A percentile compares a stretch with the other conserved stretches of the same genome.
Evolutionary conservation across 768 basidiomycete species (phyloP).

Genomic region (Porphyrellus cyaneotinctus): DNA sequence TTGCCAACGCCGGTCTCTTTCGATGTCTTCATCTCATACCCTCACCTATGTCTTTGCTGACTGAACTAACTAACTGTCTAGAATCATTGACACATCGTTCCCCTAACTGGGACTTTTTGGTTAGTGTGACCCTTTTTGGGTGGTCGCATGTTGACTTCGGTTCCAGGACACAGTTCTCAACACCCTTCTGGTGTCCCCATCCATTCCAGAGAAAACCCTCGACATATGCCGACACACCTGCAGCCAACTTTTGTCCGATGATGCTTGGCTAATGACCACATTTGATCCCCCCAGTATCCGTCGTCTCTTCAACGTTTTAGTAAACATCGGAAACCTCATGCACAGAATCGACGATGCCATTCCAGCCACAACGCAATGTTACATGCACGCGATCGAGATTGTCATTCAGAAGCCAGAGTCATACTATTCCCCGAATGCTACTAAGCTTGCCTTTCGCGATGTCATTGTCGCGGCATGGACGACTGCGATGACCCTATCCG

Average conservation of each 20-base stretch:
- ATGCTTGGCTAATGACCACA: conserved; percentile 20
- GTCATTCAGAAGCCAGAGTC: conserved; percentile 32
- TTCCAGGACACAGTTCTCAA: conserved; percentile 25
- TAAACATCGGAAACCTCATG: conserved; percentile 38
- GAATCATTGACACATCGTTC: conserved; percentile 20
- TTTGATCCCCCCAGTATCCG: conserved; percentile 33
- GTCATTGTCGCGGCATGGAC: conserved; percentile 38
- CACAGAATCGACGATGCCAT: conserved; percentile 27
- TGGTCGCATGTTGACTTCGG: conserved; percentile 10
- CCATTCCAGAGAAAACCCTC: conserved; percentile 29
- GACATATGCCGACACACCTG: conserved; percentile 32
- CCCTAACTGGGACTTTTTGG: conserved; percentile 32
- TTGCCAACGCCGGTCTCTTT: conserved; percentile 6
- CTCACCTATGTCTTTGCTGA: conserved; percentile 23
- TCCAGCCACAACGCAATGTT: conserved; percentile 33
- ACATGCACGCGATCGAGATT: conserved; percentile 42
- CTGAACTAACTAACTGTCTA: conserved; percentile 25
- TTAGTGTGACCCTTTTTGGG: conserved; percentile 13
- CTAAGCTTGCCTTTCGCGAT: conserved; percentile 34
- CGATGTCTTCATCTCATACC: conserved; percentile 13
- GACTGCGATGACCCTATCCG: conserved; percentile 31
- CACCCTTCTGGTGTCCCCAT: conserved; percentile 24
- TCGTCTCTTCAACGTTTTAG: conserved; percentile 44
- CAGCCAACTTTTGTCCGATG: conserved; percentile 28
- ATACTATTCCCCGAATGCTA: conserved; percentile 9